Base-by-base conservation (phyloP, 1,284 basidiomycete species). In the Uromyces viciae-fabae region DNA sequence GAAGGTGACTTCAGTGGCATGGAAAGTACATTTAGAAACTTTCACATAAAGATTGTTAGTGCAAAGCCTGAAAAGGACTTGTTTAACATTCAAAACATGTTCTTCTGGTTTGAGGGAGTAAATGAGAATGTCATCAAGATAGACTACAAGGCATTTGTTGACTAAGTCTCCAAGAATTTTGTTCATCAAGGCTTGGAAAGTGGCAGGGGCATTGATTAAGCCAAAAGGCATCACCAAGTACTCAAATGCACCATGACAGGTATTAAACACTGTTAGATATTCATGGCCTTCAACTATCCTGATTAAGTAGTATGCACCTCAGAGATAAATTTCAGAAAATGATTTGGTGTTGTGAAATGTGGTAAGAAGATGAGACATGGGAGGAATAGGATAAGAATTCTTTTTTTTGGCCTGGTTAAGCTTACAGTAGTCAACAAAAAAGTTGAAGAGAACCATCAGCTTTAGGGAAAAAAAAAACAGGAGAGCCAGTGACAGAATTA, bases 1-100 rank as follows among this genome's bases (percentile, higher is more conserved):
- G 83, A 87, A 90, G 40, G 88, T 85, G 15, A 87, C 85, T 38
- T 82, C 73, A 8, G 28, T 9, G 11, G 38, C 9, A 28, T 58
- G 38, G 38, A 82, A 81, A 1, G 46, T 14, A 43, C 82, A 83
- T 28, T 83, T 83, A 7, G 66, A 17, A 0, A 49, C 80, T 22
- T 62, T 73, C n/a, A n/a, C 40, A 38, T 82, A 76, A 4, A 83
- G 64, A 7, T 74, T 60, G 36, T 75, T 33, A 11, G 8, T 25
- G 2, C 8, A 8, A 19, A 81, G 71, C 3, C 58, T 56, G 28
- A 22, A 1, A 14, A 81, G 78, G 9, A 82, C 80, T 17, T 42
- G n/a, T 15, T 25, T 15, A 19, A 82, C 79, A 25, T 82, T 79
- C 9, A 25, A 0, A 0, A 46, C 25, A 56, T 82, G 82, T 15